Evolutionary conservation across 371 early-diverging fungal genomes (phyloP).

Genomic region (Aphelidium insulamus): DNA sequence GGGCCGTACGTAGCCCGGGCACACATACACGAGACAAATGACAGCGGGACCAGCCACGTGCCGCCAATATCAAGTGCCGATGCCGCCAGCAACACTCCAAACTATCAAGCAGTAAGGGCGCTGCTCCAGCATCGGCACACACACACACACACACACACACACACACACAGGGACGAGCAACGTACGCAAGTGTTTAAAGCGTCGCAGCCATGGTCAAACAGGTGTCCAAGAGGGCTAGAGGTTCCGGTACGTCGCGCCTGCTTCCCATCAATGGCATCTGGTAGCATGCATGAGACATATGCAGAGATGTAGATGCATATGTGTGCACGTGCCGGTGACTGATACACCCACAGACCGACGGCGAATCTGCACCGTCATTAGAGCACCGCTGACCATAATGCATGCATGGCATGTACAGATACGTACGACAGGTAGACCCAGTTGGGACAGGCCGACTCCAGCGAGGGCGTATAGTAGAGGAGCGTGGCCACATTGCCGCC

Average conservation of each 20-base stretch:
- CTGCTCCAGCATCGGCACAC: too few species aligned
- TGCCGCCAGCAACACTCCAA: conserved; percentile 29
- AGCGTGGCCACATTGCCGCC: conserved; percentile 16
- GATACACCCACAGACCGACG: conserved; percentile 17
- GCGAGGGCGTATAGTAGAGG: conserved; percentile 20
- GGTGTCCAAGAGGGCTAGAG: conserved; percentile 75
- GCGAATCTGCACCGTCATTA: conserved; percentile 1
- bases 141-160: too few species aligned
- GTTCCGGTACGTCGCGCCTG: conserved; percentile 48
- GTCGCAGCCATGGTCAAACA: conserved; percentile 85
- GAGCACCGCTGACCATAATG: background rate
- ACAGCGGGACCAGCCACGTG: conserved; percentile 42
- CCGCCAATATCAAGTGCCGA: conserved; percentile 45
- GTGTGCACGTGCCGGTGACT: conserved; percentile 11
- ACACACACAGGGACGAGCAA: too few species aligned
- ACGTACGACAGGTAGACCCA: conserved; percentile 30
- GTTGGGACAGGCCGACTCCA: conserved; percentile 17
- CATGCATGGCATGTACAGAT: too few species aligned
- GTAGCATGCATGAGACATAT: background rate
- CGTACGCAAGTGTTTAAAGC: conserved; percentile 55
- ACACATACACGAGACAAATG: conserved; percentile 12
- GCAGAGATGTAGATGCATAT: background rate
- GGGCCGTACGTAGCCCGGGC: background rate
- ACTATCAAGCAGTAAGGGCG: conserved; percentile 8
- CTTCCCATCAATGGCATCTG: conserved; percentile 40